Evolutionary conservation across 75 land plant species (phyloP), one percentile per base, ranked within the genome.

Genomic region (Cupressus sempervirens): DNA sequence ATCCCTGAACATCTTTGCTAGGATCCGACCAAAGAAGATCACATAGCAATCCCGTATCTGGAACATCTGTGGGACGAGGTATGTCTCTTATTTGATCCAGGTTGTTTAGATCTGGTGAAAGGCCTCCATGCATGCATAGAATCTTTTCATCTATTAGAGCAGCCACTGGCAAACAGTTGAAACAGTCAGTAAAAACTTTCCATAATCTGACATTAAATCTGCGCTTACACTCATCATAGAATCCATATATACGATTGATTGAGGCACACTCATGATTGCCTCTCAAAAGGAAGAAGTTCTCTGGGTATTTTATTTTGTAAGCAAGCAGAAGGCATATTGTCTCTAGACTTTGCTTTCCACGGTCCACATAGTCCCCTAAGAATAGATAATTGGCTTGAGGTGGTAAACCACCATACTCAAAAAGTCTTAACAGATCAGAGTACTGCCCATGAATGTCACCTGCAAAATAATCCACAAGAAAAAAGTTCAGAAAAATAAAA

Each of bases 41-140:
- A 87, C 96, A 94, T 18, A 94, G 85, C 89, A 95, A 84, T 38
- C 96, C 96, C 82, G 87, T 87, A 54, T 95, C 96, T 58, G 97
- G 97, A 34, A 95, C 91, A 87, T 93, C 94, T 36, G 91, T 93
- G 62, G 97, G 97, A 36, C 96, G 93, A 32, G 86, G 32, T 76
- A 95, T 68, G 26, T 83, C 88, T 58, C 88, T 89, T 18, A 95
- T 92, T 86, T 92, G 93, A 81, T 93, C 92, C 90, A 95, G 88
- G 79, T 86, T 87, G 36, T 79, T 85, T 58, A 95, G 53, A 83
- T 95, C 97, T 82, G 97, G 97, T 41, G 96, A 95, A 56, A 95
- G 92, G 43, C 97, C 97, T 43, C 97, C 97, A 88, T 95, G 97
- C 97, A 95, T 95, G 87, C 96, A 95, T 77, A 95, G 86, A 76